phyloP scores from a whole-genome alignment of 208 protist genomes.

The Novymonas esmeraldas region DNA sequence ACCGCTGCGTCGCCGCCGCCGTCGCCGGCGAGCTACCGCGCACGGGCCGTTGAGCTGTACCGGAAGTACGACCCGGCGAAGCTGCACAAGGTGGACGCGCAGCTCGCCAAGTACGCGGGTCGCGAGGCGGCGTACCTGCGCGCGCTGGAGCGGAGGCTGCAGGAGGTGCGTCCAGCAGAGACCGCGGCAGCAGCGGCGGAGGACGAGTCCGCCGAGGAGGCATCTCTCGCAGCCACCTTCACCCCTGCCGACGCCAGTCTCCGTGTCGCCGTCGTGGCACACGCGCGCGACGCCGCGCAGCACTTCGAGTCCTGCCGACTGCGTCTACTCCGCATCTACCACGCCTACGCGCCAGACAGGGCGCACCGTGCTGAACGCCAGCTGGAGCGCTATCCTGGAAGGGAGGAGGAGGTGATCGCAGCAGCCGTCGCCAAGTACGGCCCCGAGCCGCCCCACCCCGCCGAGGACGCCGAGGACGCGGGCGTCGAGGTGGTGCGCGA shows the following conservation, averaged over 20 bases:
- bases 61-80: slow-evolving; percentile 36
- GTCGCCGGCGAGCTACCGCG: background rate
- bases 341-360: slow-evolving; percentile 32
- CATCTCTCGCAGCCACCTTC: background rate
- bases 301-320: slow-evolving; percentile 17
- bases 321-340: slow-evolving; percentile 38
- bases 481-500: background rate
- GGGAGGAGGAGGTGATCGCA: slow-evolving; percentile 56
- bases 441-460: background rate
- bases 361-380: slow-evolving; percentile 30
- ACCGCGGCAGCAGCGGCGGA: background rate
- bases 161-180: background rate
- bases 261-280: background rate
- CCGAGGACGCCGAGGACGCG: background rate
- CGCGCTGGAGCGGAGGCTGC: slow-evolving; percentile 32
- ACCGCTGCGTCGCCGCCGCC: background rate
- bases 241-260: background rate
- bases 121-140: slow-evolving; percentile 33
- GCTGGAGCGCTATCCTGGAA: slow-evolving; percentile 50
- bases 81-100: slow-evolving; percentile 35
- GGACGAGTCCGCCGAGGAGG: background rate
- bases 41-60: slow-evolving; percentile 26
- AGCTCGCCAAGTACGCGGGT: slow-evolving; percentile 34
- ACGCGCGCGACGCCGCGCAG: background rate
- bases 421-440: slow-evolving; percentile 32